phyloP scores from a whole-genome alignment of 164 flowering plant genomes.

The Dillenia suffruticosa region DNA sequence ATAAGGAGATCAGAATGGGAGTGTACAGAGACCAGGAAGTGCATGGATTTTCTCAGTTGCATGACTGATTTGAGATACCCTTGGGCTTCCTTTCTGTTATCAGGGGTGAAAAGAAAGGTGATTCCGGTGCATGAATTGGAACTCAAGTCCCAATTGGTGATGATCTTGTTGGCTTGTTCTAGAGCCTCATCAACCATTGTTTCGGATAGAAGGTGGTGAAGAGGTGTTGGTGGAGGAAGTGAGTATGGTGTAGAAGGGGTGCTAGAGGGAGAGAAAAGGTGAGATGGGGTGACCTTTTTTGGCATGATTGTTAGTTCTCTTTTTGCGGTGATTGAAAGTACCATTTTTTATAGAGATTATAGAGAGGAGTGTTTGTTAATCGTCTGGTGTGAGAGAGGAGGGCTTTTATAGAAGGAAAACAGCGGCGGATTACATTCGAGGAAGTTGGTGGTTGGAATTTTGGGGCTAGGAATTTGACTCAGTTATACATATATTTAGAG shows the following conservation, averaged over 20 bases:
- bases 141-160: conserved; percentile 24
- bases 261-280: not conserved
- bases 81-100: conserved; percentile 18
- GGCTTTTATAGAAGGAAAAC: no score
- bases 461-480: no score
- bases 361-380: not conserved
- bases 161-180: conserved; percentile 17
- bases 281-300: conserved; percentile 2
- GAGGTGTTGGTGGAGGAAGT: not conserved
- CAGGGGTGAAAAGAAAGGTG: conserved; percentile 16
- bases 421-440: no score
- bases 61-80: conserved; percentile 19
- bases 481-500: no score
- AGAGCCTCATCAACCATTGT: conserved; percentile 23
- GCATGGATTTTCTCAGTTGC: conserved; percentile 22
- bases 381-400: no score
- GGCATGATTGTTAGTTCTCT: not conserved
- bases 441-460: no score
- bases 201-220: conserved; percentile 11
- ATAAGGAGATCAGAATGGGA: conserved; percentile 16
- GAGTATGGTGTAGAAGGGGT: not conserved
- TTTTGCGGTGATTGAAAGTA: conserved; percentile 2
- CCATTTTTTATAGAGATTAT: conserved; percentile 6
- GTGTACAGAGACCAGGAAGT: conserved; percentile 4
- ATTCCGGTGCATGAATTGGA: conserved; percentile 10